phyloP scores from a whole-genome alignment of 2,329 filamentous ascomycete species.

The Fusarium sp. region DNA sequence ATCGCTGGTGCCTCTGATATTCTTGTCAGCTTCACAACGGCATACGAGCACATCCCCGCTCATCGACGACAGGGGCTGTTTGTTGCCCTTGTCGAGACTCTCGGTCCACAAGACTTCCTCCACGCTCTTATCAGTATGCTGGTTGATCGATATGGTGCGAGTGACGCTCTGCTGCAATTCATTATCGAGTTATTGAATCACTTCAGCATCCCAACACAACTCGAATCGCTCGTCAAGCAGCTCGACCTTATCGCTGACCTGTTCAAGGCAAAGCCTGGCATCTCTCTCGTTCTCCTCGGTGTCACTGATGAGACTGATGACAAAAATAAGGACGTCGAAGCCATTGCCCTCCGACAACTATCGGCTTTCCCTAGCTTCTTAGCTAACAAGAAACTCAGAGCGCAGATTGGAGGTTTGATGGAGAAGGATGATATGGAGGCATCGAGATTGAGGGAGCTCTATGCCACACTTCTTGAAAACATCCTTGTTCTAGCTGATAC shows the following conservation, averaged over 20 bases:
- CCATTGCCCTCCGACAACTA: conserved; percentile 64
- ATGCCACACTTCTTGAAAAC: conserved; percentile 73
- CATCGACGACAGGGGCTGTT: conserved; percentile 87
- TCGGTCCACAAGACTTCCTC: conserved; percentile 87
- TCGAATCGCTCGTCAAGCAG: conserved; percentile 81
- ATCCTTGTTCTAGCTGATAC: conserved; percentile 73
- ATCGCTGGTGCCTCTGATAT: conserved; percentile 88
- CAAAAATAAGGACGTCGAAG: conserved; percentile 61
- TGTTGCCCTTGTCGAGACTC: conserved; percentile 82
- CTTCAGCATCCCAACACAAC: conserved; percentile 79
- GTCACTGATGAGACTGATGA: conserved; percentile 58
- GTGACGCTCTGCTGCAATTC: conserved; percentile 78
- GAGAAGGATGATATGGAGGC: conserved; percentile 72
- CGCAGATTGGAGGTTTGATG: conserved; percentile 65
- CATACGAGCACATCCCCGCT: conserved; percentile 93
- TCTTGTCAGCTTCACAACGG: conserved; percentile 93
- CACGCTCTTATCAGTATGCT: conserved; percentile 90
- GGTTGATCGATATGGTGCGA: conserved; percentile 86
- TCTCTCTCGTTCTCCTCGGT: conserved; percentile 78
- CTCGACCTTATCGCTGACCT: conserved; percentile 80
- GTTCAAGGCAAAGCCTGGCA: conserved; percentile 76
- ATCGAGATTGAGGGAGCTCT: conserved; percentile 73
- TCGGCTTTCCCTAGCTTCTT: conserved; percentile 67
- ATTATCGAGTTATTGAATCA: conserved; percentile 76
- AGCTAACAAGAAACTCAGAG: conserved; percentile 65